Evolutionary conservation across 2,329 filamentous ascomycete species (phyloP), one percentile per base, ranked within the genome.

Genomic region (Xenosphaeropsis pyriputrescens): DNA sequence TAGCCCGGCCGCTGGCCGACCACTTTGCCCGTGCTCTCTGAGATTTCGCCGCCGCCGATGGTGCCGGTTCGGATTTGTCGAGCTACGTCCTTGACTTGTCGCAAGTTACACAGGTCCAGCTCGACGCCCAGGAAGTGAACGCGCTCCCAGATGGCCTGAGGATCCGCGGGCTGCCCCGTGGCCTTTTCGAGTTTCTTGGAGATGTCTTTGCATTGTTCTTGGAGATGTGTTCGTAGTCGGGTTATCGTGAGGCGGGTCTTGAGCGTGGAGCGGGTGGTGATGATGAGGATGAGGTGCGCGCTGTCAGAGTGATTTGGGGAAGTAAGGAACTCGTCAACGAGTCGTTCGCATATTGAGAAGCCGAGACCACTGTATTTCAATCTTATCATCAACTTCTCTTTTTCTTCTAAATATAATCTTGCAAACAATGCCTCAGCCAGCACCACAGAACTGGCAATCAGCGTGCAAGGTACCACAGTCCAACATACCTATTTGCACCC

Each of bases 321-420:
- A 41, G 67, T 63, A 42, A 93, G 74, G 64, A 94, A 95, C 51
- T 93, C 84, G 63, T 94, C 85, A 49, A 93, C 89, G 40, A 94
- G 68, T 43, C 85, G 83, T 52, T 82, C 75, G 55, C 82, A 83
- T 47, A 84, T 86, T 39, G 80, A 79, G 50, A 89, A 81, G 33
- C 89, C 89, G 33, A 95, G 75, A 43, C 89, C 89, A 55, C 89
- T 95, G 57, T 5, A 29, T 16, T 17, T 18, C 32, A 14, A n/a
- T 22, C 50, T 63, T 43, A 63, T 54, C 46, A 15, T 18, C 18
- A 36, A 33, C 18, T 32, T 36, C 18, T 14, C 22, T 26, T 32
- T 36, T 18, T 14, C 22, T 37, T 15, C 30, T 15, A 19, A 32
- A 37, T 40, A 38, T 29, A 22, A 18, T 39, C 31, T 41, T 18